A percentile compares a stretch with the other conserved stretches of the same genome.
phyloP scores from a whole-genome alignment of 2,329 filamentous ascomycete genomes.

The Amauroascus niger region DNA sequence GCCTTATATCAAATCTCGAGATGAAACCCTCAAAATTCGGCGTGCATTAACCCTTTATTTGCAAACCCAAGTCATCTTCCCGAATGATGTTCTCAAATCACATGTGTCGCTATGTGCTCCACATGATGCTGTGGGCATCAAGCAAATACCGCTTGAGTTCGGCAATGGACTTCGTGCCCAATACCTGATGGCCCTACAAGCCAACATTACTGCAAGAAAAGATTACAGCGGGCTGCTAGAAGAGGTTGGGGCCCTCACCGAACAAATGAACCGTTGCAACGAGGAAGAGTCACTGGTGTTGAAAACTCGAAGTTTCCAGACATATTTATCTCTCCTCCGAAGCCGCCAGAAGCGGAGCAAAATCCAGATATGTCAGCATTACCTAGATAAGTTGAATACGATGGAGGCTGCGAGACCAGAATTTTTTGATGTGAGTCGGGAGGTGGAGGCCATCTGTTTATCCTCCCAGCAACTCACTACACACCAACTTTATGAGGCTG shows the following conservation, averaged over 20 bases:
- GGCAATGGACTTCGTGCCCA: slow-evolving; percentile 33
- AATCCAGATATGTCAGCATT: slow-evolving; percentile 39
- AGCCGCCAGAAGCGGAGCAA: slow-evolving; percentile 39
- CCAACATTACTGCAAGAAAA: slow-evolving; percentile 33
- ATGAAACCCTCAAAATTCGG: slow-evolving; percentile 33
- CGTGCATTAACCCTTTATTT: slow-evolving; percentile 33
- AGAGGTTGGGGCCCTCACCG: slow-evolving; percentile 25
- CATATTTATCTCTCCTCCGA: slow-evolving; percentile 39
- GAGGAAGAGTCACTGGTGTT: slow-evolving; percentile 14
- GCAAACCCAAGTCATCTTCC: slow-evolving; percentile 26
- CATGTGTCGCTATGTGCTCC: slow-evolving; percentile 32
- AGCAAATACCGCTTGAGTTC: slow-evolving; percentile 32
- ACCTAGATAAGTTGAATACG: slow-evolving; percentile 35
- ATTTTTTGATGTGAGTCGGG: slow-evolving; percentile 20
- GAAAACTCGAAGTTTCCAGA: slow-evolving; percentile 25
- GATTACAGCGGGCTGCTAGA: slow-evolving; percentile 30
- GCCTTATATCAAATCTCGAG: slow-evolving; percentile 33
- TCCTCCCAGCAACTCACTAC: neutral
- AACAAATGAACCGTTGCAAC: slow-evolving; percentile 19
- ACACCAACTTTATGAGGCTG: neutral
- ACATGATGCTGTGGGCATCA: slow-evolving; percentile 26
- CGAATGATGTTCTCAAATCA: slow-evolving; percentile 24
- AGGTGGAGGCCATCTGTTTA: slow-evolving; percentile 15
- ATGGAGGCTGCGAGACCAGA: slow-evolving; percentile 20
- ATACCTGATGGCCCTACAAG: slow-evolving; percentile 40